phyloP scores from a whole-genome alignment of 2,329 filamentous ascomycete species.

The Stachybotrys chartarum region DNA sequence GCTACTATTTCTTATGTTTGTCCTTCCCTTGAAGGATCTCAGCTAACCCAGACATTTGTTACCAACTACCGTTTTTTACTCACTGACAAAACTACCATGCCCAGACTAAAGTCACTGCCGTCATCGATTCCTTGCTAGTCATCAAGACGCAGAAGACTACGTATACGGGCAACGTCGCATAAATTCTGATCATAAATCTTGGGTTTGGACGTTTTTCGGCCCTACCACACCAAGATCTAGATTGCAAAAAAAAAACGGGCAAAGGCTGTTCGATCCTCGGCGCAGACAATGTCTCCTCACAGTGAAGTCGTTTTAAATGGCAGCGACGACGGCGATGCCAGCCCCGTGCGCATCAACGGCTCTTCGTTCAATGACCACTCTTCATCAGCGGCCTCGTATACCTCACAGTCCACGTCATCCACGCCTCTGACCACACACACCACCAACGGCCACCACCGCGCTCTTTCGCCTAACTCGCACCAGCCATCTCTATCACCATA shows the following conservation, averaged over 20 bases:
- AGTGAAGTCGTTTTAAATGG: conserved; percentile 23
- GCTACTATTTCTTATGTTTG: background rate
- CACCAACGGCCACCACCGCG: conserved; percentile 13
- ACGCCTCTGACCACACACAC: conserved; percentile 8
- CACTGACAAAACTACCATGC: background rate
- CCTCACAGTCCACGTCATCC: conserved; percentile 7
- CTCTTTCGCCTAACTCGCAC: background rate
- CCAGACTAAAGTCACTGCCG: background rate
- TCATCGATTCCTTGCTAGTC: background rate
- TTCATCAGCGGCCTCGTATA: background rate
- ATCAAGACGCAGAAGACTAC: background rate
- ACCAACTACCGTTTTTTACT: background rate
- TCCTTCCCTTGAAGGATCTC: background rate
- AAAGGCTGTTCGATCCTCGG: too few relatives aligned
- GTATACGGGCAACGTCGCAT: background rate
- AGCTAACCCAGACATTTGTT: background rate
- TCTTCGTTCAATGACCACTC: background rate
- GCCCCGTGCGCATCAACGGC: conserved; percentile 6
- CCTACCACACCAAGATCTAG: too few relatives aligned
- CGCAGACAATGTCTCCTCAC: conserved; percentile 23
- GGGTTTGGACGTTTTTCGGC: too few relatives aligned
- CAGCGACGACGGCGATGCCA: conserved; percentile 13
- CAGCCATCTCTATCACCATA: conserved; percentile 9
- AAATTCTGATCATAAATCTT: too few relatives aligned
- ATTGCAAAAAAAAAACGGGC: too few relatives aligned